Evolutionary conservation across 768 basidiomycete genomes (phyloP), one percentile per base, ranked within the genome.

Genomic region (Trametopsis cervina): DNA sequence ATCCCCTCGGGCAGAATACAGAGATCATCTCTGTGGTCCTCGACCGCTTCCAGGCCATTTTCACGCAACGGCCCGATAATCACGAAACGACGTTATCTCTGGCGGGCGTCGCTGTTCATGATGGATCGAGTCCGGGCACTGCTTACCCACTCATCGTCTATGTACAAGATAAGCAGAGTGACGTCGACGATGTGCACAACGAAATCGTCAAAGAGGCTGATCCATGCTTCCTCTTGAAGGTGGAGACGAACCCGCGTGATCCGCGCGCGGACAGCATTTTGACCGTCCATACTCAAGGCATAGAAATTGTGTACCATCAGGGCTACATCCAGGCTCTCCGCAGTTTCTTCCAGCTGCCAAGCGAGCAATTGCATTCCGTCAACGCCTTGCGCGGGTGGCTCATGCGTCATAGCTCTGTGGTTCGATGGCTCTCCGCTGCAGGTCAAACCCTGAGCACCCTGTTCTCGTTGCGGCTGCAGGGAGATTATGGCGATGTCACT

Each of bases 291-390:
- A 87, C 96, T 87, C 80, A 89, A 10, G 87, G 94, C 58, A 87
- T 95, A 82, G 95, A 98, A 66, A 86, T 99, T 53, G 88, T 99
- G 36, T 99, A 99, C 61, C 92, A 97, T 61, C 80, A 73, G 58
- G 91, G 89, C 22, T 97, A 95, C 62, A 76, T 98, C 25, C 95
- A 98, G 69, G 89, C 88, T 2, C 78, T 98, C 17, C 85, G 85
- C 58, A 78, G 74, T 52, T 99, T 98, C 68, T 85, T 99, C 69
- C 88, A 84, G 61, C 95, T 92, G 2, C 94, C 96, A 2, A 83
- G 83, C 38, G 94, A 86, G 63, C 94, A 98, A 61, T 65, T 99
- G 47, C 93, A 98, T 65, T 95, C 93, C 1, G 90, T 99, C 9
- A 33, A 7, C 7, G 29, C 29, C 15, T 33, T 33, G 29, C 7